phyloP scores from a whole-genome alignment of 345 rosid genomes.

The Populus euphratica region DNA sequence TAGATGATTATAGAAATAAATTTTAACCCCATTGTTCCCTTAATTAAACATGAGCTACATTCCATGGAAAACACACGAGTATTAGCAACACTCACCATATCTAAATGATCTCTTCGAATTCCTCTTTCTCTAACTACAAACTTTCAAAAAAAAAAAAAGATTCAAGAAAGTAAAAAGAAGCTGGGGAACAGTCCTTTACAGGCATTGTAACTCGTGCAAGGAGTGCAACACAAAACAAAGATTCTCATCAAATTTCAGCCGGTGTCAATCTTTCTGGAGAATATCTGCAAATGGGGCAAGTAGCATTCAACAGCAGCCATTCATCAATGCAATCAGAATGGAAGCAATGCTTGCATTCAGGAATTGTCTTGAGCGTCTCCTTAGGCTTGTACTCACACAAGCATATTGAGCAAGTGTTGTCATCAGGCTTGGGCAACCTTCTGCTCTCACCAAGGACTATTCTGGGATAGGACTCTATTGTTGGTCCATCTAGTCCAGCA shows the following conservation, averaged over 20 bases:
- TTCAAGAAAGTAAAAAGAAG: neutral
- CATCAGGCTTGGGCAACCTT: slow-evolving; percentile 41
- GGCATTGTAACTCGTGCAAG: neutral
- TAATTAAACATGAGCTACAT: no score
- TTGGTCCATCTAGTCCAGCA: slow-evolving; percentile 42
- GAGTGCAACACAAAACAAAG: neutral
- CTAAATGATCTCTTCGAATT: neutral
- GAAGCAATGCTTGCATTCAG: slow-evolving; percentile 29
- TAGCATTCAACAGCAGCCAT: slow-evolving; percentile 22
- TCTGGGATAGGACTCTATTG: slow-evolving; percentile 60
- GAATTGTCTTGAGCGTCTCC: slow-evolving; percentile 40
- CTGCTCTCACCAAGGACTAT: slow-evolving; percentile 41
- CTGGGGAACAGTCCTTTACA: neutral
- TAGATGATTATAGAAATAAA: no score
- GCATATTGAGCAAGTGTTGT: slow-evolving; percentile 41
- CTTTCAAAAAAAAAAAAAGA: no score
- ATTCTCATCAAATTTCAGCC: neutral
- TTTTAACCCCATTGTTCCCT: no score
- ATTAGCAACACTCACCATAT: no score
- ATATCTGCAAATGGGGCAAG: slow-evolving; percentile 26
- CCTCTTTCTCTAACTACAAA: neutral
- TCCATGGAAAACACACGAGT: no score
- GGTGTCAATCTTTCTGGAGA: neutral
- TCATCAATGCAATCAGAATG: slow-evolving; percentile 24
- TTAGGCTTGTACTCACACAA: slow-evolving; percentile 37